Conservation (phyloP, 2,329 filamentous ascomycete genomes). For the Emericellopsis cladophorae region DNA sequence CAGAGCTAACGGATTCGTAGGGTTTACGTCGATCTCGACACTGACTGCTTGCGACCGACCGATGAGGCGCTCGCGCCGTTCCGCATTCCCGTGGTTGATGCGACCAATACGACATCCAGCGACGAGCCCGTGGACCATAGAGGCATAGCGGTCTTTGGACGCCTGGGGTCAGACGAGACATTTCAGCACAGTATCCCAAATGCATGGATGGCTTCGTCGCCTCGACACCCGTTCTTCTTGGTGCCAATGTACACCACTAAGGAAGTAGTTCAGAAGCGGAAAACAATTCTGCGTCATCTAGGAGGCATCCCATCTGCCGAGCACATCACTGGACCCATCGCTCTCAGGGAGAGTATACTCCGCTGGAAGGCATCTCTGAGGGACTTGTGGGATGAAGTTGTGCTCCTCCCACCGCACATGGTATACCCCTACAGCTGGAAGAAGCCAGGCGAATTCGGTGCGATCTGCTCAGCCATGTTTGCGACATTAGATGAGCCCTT, state of each 20-base stretch:
- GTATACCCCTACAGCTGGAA: slow-evolving; percentile 14
- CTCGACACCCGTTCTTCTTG: slow-evolving; percentile 19
- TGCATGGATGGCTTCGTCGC: slow-evolving; percentile 21
- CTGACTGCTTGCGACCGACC: slow-evolving; percentile 15
- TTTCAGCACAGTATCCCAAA: slow-evolving; percentile 20
- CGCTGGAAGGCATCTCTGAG: slow-evolving; percentile 1
- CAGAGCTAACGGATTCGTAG: slow-evolving; percentile 2
- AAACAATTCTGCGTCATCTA: not conserved
- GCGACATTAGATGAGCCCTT: slow-evolving; percentile 5
- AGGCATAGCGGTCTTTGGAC: slow-evolving; percentile 14
- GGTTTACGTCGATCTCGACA: slow-evolving; percentile 10
- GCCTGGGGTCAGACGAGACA: slow-evolving; percentile 15
- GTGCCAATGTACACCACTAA: slow-evolving; percentile 7
- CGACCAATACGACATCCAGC: not conserved
- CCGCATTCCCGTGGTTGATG: slow-evolving; percentile 5
- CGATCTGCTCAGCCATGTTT: slow-evolving; percentile 9
- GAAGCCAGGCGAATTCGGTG: slow-evolving; percentile 4
- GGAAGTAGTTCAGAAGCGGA: slow-evolving; percentile 4
- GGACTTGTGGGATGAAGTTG: slow-evolving; percentile 2
- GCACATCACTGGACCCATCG: slow-evolving; percentile 7
- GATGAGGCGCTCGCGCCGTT: slow-evolving; percentile 10
- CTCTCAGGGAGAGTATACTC: slow-evolving; percentile 4
- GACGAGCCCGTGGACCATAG: slow-evolving; percentile 1
- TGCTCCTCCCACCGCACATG: slow-evolving; percentile 8
- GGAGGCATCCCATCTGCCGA: slow-evolving; percentile 5